These are phyloP conservation scores for Aspergillus puulaauensis DNA, from an alignment of 2,329 filamentous ascomycete species.

Conservation along the genomic window DNA sequence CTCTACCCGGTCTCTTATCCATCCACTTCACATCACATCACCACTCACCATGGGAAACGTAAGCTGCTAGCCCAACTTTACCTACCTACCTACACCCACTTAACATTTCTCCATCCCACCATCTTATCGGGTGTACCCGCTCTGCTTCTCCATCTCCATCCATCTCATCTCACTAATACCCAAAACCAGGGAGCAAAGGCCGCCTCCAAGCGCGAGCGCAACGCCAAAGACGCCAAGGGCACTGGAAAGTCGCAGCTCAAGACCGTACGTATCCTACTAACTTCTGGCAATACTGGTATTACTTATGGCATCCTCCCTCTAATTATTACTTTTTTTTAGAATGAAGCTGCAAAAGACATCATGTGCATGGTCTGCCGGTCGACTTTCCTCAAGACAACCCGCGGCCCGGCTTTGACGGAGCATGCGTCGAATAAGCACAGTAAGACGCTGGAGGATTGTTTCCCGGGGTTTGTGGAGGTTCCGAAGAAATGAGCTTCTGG, in stretches of 20 bases:
- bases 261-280: conserved; percentile 47
- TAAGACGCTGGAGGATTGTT: conserved; percentile 71
- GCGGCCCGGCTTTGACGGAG: conserved; percentile 67
- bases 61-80: conserved; percentile 13
- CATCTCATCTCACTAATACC: conserved; percentile 3
- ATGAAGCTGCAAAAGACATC: conserved; percentile 71
- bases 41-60: conserved; percentile 26
- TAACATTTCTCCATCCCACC: not conserved
- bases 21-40: not conserved
- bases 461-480: conserved; percentile 47
- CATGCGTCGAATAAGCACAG: conserved; percentile 76
- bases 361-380: conserved; percentile 76
- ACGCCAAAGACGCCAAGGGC: conserved; percentile 58
- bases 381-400: conserved; percentile 76
- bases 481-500: conserved; percentile 9
- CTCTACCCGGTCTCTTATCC: too few relatives aligned
- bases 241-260: conserved; percentile 66
- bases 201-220: conserved; percentile 71
- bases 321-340: conserved; percentile 46
- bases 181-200: conserved; percentile 58
- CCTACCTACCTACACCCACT: not conserved
- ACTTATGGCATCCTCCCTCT: conserved; percentile 20
- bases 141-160: not conserved
- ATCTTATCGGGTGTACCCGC: not conserved
- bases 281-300: too few relatives aligned